Percentiles rank a stretch among this genome's conserved stretches.
These are phyloP conservation scores for Sordaria brevicollis DNA, from an alignment of 495 filamentous ascomycete species.

Conservation along the genomic window DNA sequence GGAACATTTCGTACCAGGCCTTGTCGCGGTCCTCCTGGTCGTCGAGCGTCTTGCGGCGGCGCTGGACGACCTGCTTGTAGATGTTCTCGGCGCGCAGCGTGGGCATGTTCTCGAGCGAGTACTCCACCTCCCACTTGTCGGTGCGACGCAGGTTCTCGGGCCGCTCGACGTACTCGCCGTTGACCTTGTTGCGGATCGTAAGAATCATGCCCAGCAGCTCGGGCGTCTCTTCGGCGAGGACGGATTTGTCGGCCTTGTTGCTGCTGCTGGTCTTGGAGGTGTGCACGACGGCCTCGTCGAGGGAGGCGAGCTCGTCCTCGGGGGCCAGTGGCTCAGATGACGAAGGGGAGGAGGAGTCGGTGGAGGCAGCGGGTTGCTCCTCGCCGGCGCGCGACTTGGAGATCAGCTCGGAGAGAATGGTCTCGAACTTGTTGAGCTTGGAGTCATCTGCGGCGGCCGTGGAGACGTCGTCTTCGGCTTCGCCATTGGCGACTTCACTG, in stretches of 20 bases:
- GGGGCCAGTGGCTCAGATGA: neutral
- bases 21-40: conserved; percentile 25
- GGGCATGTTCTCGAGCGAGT: conserved; percentile 51
- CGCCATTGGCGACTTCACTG: conserved; percentile 1
- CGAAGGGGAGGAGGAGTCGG: neutral
- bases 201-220: conserved; percentile 56
- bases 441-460: conserved; percentile 8
- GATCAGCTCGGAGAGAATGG: conserved; percentile 28
- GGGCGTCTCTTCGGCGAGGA: neutral
- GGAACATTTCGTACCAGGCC: conserved; percentile 29
- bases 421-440: conserved; percentile 29
- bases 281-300: conserved; percentile 3
- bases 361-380: neutral
- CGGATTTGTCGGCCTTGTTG: neutral
- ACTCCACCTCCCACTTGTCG: conserved; percentile 69
- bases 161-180: conserved; percentile 51
- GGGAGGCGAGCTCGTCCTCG: neutral
- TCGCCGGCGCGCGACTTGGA: conserved; percentile 9
- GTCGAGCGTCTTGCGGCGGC: conserved; percentile 37
- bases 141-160: conserved; percentile 37
- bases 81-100: conserved; percentile 27
- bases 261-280: neutral
- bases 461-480: conserved; percentile 1
- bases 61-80: conserved; percentile 39
- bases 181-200: conserved; percentile 61